A percentile compares a stretch with the other conserved stretches of the same genome.
phyloP scores from a whole-genome alignment of 148 eudicot species.

The Bassia scoparia region DNA sequence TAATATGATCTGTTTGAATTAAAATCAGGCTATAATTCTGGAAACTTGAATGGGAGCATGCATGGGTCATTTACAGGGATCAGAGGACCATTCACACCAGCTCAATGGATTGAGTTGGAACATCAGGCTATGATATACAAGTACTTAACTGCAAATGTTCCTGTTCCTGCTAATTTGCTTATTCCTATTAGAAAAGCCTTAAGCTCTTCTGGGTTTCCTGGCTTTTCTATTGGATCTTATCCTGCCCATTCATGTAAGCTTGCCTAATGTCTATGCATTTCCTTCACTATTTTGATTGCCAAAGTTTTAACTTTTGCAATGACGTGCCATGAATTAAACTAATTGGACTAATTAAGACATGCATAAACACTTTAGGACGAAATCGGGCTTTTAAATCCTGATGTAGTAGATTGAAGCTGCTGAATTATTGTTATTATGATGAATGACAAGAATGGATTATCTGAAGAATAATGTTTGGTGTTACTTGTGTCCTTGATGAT shows the following conservation, averaged over 20 bases:
- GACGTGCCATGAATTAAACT: background rate
- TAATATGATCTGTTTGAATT: background rate
- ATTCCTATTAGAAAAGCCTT: slow-evolving; percentile 59
- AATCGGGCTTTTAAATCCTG: background rate
- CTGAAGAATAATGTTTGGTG: background rate
- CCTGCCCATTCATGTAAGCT: slow-evolving; percentile 64
- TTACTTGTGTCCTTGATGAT: background rate
- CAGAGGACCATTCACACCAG: slow-evolving; percentile 72
- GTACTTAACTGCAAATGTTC: slow-evolving; percentile 67
- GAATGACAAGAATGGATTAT: background rate
- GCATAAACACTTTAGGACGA: background rate
- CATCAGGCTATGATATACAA: slow-evolving; percentile 88
- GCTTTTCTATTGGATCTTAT: slow-evolving; percentile 54
- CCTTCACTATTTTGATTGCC: background rate
- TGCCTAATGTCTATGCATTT: background rate
- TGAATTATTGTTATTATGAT: background rate
- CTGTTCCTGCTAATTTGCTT: slow-evolving; percentile 75
- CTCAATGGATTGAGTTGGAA: slow-evolving; percentile 88
- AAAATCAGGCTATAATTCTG: slow-evolving; percentile 38
- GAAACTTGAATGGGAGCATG: slow-evolving; percentile 43
- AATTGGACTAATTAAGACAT: background rate
- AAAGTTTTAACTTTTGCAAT: background rate
- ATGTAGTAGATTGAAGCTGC: background rate
- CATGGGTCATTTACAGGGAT: slow-evolving; percentile 46
- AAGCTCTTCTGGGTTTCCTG: slow-evolving; percentile 49